Evolutionary conservation across 352 stramenopile genomes (phyloP).

Genomic region (Phytophthora fragariaefolia): DNA sequence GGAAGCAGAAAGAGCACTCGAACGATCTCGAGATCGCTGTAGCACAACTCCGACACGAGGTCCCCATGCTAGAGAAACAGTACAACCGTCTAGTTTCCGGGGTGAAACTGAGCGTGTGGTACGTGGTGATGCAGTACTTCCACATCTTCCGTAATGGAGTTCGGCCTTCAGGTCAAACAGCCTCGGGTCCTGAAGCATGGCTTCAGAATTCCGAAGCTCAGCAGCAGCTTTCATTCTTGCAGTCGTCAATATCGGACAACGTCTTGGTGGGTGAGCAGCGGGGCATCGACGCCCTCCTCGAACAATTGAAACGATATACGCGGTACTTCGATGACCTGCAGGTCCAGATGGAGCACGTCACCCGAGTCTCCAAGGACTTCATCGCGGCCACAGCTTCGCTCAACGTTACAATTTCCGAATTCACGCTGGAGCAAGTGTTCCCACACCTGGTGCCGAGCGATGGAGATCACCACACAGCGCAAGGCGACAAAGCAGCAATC

Average conservation of each 20-base stretch:
- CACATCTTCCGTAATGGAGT: conserved; percentile 28
- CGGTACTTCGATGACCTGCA: conserved; percentile 39
- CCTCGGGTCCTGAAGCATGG: conserved; percentile 18
- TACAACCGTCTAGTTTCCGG: conserved; percentile 16
- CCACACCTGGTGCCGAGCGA: neutral
- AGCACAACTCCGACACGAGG: conserved; percentile 25
- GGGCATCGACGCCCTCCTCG: conserved; percentile 18
- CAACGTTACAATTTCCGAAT: conserved; percentile 17
- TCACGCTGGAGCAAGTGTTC: conserved; percentile 26
- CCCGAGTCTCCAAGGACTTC: conserved; percentile 14
- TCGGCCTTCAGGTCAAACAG: neutral
- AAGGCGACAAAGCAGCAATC: neutral
- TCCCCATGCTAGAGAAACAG: conserved; percentile 30
- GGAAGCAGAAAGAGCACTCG: conserved; percentile 33
- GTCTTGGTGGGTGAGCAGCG: conserved; percentile 23
- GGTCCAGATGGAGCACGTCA: conserved; percentile 36
- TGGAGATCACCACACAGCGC: neutral
- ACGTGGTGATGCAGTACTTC: conserved; percentile 33
- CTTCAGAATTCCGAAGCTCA: conserved; percentile 27
- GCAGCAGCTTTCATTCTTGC: conserved; percentile 39
- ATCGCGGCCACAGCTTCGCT: conserved; percentile 12
- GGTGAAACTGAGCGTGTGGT: conserved; percentile 7
- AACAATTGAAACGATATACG: conserved; percentile 39
- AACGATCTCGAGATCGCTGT: conserved; percentile 33
- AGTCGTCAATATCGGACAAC: conserved; percentile 25